Conservation (phyloP, 75 land plant species). For the Pinus tabuliformis region DNA sequence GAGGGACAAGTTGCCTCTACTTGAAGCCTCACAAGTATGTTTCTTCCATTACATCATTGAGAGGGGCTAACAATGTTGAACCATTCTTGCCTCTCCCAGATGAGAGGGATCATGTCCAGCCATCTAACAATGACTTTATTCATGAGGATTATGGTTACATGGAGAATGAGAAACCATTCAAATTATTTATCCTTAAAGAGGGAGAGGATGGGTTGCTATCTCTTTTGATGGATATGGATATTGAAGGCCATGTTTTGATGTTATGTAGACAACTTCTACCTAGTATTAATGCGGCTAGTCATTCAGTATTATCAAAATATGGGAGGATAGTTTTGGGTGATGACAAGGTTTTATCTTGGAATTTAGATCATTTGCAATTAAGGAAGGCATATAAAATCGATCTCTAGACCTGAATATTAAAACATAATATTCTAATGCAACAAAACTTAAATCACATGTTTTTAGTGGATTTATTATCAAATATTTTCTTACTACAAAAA, state of each 20-base stretch:
- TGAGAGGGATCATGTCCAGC: conserved; percentile 31
- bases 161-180: too few relatives aligned
- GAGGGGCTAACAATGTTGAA: conserved; percentile 18
- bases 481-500: too few relatives aligned
- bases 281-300: background rate
- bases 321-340: too few relatives aligned
- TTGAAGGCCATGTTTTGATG: conserved; percentile 65
- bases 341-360: too few relatives aligned
- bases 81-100: too few relatives aligned
- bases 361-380: too few relatives aligned
- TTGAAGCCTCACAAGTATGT: conserved; percentile 89
- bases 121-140: conserved; percentile 79
- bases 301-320: too few relatives aligned
- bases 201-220: background rate
- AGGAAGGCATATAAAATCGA: too few relatives aligned
- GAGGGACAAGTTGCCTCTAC: conserved; percentile 88
- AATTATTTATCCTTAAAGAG: too few relatives aligned
- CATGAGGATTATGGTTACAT: too few relatives aligned
- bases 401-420: conserved; percentile 54
- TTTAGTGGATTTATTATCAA: too few relatives aligned
- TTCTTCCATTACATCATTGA: conserved; percentile 11
- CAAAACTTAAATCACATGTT: too few relatives aligned
- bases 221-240: conserved; percentile 59
- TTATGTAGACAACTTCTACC: conserved; percentile 62
- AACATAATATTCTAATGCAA: conserved; percentile 84